These are phyloP conservation scores for Saccharomyces hybrid DNA, from an alignment of 1,139 yeast species.

Conservation along the genomic window DNA sequence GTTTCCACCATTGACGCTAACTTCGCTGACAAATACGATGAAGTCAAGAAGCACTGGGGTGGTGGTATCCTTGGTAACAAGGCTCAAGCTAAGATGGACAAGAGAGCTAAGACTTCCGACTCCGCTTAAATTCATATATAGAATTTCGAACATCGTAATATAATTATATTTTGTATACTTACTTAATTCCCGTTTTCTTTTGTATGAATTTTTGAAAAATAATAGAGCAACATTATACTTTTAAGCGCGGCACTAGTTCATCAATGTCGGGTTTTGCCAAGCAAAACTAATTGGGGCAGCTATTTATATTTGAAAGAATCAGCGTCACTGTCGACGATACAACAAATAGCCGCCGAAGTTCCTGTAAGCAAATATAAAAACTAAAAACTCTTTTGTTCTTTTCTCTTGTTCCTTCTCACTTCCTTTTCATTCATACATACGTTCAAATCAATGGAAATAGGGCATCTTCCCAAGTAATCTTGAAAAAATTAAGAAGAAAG, in stretches of 20 bases:
- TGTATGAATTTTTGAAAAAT: not conserved
- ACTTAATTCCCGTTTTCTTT: not conserved
- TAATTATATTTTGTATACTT: not conserved
- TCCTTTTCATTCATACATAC: not conserved
- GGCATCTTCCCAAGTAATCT: too few species aligned
- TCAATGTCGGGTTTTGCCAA: not conserved
- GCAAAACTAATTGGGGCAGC: not conserved
- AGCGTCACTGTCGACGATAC: not conserved
- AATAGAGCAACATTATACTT: not conserved
- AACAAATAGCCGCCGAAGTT: not conserved
- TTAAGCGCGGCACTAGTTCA: not conserved
- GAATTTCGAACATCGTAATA: not conserved
- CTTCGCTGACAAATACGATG: conserved; percentile 90
- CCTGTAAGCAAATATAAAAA: not conserved
- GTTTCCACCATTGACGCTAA: conserved; percentile 87
- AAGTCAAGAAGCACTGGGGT: conserved; percentile 98
- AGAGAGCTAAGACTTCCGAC: conserved; percentile 45
- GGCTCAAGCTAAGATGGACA: conserved; percentile 68
- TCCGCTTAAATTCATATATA: conserved; percentile 16
- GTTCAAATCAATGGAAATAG: too few species aligned
- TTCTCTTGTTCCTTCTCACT: not conserved
- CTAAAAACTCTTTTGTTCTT: not conserved
- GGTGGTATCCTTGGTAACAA: conserved; percentile 97
- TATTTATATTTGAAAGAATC: not conserved
- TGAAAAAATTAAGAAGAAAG: too few species aligned